Conservation (phyloP, 2,329 filamentous ascomycete genomes). For the Simplicillium aogashimaense region DNA sequence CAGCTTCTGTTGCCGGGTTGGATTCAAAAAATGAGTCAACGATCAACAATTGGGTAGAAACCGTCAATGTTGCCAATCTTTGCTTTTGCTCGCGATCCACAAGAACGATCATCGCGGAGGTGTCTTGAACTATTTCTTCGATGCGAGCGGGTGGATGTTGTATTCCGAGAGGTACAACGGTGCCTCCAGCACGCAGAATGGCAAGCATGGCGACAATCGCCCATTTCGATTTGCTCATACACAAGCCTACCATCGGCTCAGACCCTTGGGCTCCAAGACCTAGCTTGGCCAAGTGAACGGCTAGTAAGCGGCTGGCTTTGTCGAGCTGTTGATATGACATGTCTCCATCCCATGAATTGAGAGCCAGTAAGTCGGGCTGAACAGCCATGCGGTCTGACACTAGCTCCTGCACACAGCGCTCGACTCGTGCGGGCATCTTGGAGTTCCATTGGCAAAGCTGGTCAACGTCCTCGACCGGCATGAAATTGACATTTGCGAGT, state of each 20-base stretch:
- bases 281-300: not conserved
- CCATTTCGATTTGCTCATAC: slow-evolving; percentile 3
- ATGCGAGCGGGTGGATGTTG: not conserved
- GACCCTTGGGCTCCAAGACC: not conserved
- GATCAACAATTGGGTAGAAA: not conserved
- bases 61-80: too few relatives aligned
- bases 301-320: slow-evolving; percentile 1
- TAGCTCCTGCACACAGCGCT: not conserved
- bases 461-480: not conserved
- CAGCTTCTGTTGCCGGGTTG: too few relatives aligned
- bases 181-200: not conserved
- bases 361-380: not conserved
- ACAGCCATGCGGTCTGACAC: not conserved
- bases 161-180: slow-evolving; percentile 1
- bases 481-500: too few relatives aligned
- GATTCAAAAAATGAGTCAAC: not conserved
- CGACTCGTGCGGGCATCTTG: not conserved
- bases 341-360: not conserved
- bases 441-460: not conserved
- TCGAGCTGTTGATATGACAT: not conserved
- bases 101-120: not conserved
- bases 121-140: not conserved
- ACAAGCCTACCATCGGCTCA: not conserved
- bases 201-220: slow-evolving; percentile 1
- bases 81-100: not conserved